These are phyloP conservation scores for Diplodia sapinea DNA, from an alignment of 2,329 filamentous ascomycete species.

Conservation along the genomic window DNA sequence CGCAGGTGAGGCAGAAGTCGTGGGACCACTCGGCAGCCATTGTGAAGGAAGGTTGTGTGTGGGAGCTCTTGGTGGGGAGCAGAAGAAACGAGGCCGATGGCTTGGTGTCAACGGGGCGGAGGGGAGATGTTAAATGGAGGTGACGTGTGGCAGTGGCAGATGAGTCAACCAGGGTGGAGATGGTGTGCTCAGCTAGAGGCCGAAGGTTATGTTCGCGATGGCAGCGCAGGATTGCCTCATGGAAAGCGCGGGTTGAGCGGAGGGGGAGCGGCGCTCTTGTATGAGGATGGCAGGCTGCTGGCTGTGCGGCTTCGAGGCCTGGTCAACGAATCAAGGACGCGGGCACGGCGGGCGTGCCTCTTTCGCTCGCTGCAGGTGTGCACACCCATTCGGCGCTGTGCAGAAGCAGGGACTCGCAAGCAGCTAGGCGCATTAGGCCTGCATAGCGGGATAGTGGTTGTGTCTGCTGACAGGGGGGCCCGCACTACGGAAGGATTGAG, in stretches of 20 bases:
- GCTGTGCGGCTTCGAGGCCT: conserved; percentile 23
- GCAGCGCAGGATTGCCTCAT: conserved; percentile 22
- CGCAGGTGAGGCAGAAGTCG: conserved; percentile 93
- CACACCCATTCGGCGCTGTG: conserved; percentile 25
- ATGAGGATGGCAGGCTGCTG: conserved; percentile 28
- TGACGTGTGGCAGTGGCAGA: not conserved
- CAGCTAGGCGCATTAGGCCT: conserved; percentile 27
- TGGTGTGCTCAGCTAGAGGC: conserved; percentile 25
- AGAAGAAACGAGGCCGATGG: not conserved
- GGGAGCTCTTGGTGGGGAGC: not conserved
- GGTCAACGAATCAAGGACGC: conserved; percentile 23
- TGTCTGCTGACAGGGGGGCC: conserved; percentile 22
- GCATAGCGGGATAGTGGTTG: conserved; percentile 29
- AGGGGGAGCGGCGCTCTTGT: conserved; percentile 29
- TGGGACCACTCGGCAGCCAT: conserved; percentile 71
- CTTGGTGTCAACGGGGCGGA: not conserved
- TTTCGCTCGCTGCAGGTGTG: conserved; percentile 29
- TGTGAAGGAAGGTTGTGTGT: conserved; percentile 26
- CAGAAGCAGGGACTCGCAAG: conserved; percentile 28
- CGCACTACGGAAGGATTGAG: conserved; percentile 5
- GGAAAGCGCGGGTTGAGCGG: conserved; percentile 11
- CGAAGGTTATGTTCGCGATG: conserved; percentile 8
- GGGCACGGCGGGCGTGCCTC: conserved; percentile 22
- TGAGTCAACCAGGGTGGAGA: conserved; percentile 29
- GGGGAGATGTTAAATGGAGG: not conserved